These are phyloP conservation scores for Gossypium australe DNA, from an alignment of 345 rosid genomes.

Conservation along the genomic window DNA sequence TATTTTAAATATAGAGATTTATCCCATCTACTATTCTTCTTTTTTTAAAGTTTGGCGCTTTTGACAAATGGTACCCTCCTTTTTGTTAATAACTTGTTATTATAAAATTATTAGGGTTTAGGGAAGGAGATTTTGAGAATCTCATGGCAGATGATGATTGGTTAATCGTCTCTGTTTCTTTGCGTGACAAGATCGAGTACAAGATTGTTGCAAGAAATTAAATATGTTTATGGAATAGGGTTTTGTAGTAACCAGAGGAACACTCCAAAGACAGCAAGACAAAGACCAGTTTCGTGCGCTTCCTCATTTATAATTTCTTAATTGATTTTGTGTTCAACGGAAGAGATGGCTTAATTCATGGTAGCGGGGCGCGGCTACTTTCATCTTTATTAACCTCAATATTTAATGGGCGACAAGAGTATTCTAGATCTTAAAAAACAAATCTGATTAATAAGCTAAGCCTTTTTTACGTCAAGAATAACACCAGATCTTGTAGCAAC, in stretches of 20 bases:
- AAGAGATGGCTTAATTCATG: conserved; percentile 23
- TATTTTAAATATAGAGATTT: neutral
- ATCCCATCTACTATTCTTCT: too few species aligned
- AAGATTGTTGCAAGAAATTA: conserved; percentile 10
- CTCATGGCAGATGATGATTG: conserved; percentile 21
- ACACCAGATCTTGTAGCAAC: neutral
- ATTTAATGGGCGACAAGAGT: neutral
- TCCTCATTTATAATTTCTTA: neutral
- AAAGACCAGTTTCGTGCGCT: conserved; percentile 28
- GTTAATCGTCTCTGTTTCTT: conserved; percentile 10
- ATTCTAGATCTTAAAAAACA: neutral
- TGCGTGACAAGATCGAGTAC: conserved; percentile 19
- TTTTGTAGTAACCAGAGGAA: conserved; percentile 26
- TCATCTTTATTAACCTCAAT: neutral
- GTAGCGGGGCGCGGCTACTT: neutral
- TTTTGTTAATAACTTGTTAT: neutral
- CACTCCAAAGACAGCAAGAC: conserved; percentile 36
- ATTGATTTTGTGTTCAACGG: neutral
- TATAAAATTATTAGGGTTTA: neutral
- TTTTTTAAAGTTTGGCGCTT: neutral
- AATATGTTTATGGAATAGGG: conserved; percentile 7
- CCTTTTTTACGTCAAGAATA: neutral
- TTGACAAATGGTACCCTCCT: neutral
- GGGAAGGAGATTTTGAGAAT: neutral
- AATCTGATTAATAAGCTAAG: neutral